phyloP scores from a whole-genome alignment of 768 basidiomycete species.

The Mycena galericulata region DNA sequence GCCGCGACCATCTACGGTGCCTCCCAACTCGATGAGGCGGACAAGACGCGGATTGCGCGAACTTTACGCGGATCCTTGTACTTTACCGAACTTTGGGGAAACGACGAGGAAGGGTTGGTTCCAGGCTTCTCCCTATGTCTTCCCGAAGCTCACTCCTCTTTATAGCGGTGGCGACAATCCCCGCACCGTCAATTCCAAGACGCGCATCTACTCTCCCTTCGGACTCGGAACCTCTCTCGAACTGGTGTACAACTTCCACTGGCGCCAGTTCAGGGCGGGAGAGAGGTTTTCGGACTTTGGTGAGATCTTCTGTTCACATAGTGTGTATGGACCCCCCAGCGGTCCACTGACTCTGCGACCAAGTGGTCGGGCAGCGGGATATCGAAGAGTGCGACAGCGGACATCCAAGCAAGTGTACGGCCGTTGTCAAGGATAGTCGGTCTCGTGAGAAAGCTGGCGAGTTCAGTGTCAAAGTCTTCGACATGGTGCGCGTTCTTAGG shows the following conservation, averaged over 20 bases:
- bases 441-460: conserved; percentile 28
- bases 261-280: conserved; percentile 12
- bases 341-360: conserved; percentile 8
- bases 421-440: conserved; percentile 23
- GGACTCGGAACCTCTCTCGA: conserved; percentile 31
- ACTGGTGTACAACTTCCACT: conserved; percentile 31
- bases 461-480: conserved; percentile 25
- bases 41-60: conserved; percentile 25
- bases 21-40: conserved; percentile 17
- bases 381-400: conserved; percentile 21
- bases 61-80: conserved; percentile 30
- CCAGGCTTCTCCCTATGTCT: conserved; percentile 4
- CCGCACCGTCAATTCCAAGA: conserved; percentile 30
- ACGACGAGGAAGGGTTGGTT: conserved; percentile 32
- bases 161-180: conserved; percentile 29
- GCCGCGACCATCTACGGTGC: conserved; percentile 26
- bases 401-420: conserved; percentile 19
- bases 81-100: conserved; percentile 31
- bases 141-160: conserved; percentile 2
- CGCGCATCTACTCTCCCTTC: conserved; percentile 30
- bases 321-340: conserved; percentile 1
- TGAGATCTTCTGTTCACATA: conserved; percentile 5
- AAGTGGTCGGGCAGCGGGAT: conserved; percentile 18
- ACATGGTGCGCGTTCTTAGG: conserved; percentile 21
- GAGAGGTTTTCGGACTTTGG: conserved; percentile 24